Conservation (phyloP, 2,329 filamentous ascomycete genomes). For the Aotearoamyces nothofagi region DNA sequence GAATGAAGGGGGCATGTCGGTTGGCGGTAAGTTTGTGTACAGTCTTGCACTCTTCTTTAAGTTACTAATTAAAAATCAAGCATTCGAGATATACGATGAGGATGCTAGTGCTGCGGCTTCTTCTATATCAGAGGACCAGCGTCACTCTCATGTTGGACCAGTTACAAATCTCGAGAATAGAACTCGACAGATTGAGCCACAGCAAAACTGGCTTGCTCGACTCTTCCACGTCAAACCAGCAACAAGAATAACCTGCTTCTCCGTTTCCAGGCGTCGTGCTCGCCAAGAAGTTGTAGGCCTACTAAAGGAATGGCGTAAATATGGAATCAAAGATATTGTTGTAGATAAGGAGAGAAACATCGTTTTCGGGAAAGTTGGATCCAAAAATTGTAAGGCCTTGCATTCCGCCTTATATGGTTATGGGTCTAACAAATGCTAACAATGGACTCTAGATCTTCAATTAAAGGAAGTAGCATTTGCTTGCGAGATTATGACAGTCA, state of each 20-base stretch:
- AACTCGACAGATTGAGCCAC: constrained; percentile 40
- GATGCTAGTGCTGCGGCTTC: constrained; percentile 9
- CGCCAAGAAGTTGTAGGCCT: constrained; percentile 64
- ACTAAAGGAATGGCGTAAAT: constrained; percentile 65
- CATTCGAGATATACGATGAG: constrained; percentile 14
- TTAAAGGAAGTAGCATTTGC: constrained; percentile 83
- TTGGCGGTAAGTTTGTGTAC: constrained; percentile 18
- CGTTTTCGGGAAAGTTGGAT: constrained; percentile 63
- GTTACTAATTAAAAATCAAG: constrained; percentile 3
- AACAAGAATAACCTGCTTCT: constrained; percentile 59
- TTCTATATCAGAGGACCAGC: constrained; percentile 10
- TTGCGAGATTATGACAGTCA: constrained; percentile 74
- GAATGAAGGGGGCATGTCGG: constrained; percentile 10
- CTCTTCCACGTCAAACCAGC: constrained; percentile 84
- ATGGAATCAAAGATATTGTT: constrained; percentile 66
- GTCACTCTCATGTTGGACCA: constrained; percentile 17
- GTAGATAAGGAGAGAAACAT: constrained; percentile 68
- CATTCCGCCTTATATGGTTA: background rate
- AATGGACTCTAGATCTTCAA: constrained; percentile 43
- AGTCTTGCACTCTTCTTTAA: background rate
- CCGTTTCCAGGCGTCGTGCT: constrained; percentile 53
- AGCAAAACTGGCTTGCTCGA: constrained; percentile 77
- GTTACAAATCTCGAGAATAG: constrained; percentile 21
- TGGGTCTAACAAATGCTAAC: constrained; percentile 12
- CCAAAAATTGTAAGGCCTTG: constrained; percentile 56